These are phyloP conservation scores for Blastocystis sp. DNA, from an alignment of 352 stramenopile species.

Conservation along the genomic window DNA sequence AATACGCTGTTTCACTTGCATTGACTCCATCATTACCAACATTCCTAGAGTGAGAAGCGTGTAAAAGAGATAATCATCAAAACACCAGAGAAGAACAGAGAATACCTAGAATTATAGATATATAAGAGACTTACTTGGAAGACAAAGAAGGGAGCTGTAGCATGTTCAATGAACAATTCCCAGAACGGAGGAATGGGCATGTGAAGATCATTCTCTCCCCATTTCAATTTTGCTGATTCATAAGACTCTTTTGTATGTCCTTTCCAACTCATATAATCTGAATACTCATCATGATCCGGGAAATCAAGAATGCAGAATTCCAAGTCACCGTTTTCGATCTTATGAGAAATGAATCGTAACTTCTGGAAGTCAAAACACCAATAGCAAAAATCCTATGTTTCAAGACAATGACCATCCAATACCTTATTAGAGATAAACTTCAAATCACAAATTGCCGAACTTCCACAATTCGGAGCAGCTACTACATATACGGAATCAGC, in stretches of 20 bases:
- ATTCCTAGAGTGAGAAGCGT: constrained; percentile 94
- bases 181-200: constrained; percentile 64
- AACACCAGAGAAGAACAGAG: constrained; percentile 90
- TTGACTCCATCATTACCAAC: constrained; percentile 93
- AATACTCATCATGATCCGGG: constrained; percentile 1
- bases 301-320: constrained; percentile 38
- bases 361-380: constrained; percentile 56
- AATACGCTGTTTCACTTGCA: constrained; percentile 85
- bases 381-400: neutral
- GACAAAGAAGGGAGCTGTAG: constrained; percentile 91
- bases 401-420: neutral
- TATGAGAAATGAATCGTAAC: constrained; percentile 14
- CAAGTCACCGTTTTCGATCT: neutral
- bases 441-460: constrained; percentile 45
- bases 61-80: constrained; percentile 99
- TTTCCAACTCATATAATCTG: neutral
- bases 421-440: neutral
- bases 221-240: constrained; percentile 46
- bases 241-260: constrained; percentile 22
- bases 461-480: constrained; percentile 33
- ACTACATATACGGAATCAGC: constrained; percentile 20
- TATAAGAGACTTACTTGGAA: constrained; percentile 77
- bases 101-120: constrained; percentile 71
- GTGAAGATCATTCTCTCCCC: constrained; percentile 64
- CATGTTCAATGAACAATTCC: constrained; percentile 83